Base-by-base conservation (phyloP, 192 early-diverging fungal genomes). In the Ambispora gerdemannii region DNA sequence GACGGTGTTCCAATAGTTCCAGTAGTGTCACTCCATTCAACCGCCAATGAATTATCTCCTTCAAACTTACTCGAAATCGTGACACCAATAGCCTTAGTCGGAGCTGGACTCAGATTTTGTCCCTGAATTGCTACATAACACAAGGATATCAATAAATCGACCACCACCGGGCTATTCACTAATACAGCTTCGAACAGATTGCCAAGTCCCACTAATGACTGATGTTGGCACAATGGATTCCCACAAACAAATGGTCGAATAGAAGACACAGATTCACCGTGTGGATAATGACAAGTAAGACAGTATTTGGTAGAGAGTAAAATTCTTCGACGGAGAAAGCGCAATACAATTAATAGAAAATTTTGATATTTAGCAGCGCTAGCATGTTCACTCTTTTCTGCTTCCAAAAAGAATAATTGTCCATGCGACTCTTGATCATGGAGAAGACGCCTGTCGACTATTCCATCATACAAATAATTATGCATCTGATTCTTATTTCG, bases 231-330 rank as follows among this genome's bases (percentile, higher is more conserved):
- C 13, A 82, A 71, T 15, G 73, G 34, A 0, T 74, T 34, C 1
- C 56, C 60, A 63, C 80, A 82, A n/a, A 82, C 80, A 69, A 82
- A 82, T 1, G 80, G 80, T 60, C 76, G 75, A 34, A 82, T 55
- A 0, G 74, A 60, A 55, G 80, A 74, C 13, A 82, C 30, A 55
- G 67, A 53, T 31, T 47, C 51, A 2, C 19, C 53, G 32, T 73
- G 72, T 20, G 60, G 50, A 52, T 62, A 62, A 49, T 82, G 80
- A 63, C 80, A 82, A 2, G 79, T 77, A 2, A 82, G 60, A 47
- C 80, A 82, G 67, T 73, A 83, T 35, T 71, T 71, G 30, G 72
- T 64, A 15, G 75, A 71, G 24, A 76, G 32, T 19, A 70, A 35
- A 43, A 82, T 67, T 31, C 80, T 55, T 11, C 80, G 67, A 28